A percentile compares a stretch with the other conserved stretches of the same genome.
These are phyloP conservation scores for Pichia kluyveri DNA, from an alignment of 805 yeast genomes.

Conservation along the genomic window DNA sequence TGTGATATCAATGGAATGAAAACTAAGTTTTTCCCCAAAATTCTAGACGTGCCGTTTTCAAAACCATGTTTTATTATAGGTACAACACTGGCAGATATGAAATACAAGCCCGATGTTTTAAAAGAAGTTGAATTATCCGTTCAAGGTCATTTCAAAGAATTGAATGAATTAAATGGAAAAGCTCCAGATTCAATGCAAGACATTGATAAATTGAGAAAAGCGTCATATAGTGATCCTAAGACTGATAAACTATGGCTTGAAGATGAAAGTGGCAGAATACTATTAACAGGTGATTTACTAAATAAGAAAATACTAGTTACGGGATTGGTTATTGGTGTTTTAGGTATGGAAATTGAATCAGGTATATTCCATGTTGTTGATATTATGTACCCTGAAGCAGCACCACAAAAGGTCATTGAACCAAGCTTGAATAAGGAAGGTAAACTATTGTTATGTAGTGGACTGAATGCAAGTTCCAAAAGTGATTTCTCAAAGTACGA, in stretches of 20 bases:
- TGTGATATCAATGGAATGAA: slow-evolving; percentile 29
- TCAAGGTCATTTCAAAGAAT: slow-evolving; percentile 39
- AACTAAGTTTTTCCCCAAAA: slow-evolving; percentile 32
- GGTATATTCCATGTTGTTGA: slow-evolving; percentile 84
- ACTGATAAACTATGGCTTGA: slow-evolving; percentile 66
- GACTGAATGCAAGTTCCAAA: slow-evolving; percentile 45
- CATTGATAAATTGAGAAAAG: slow-evolving; percentile 23
- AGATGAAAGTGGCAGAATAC: slow-evolving; percentile 86
- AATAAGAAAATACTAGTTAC: slow-evolving; percentile 65
- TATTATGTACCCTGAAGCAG: slow-evolving; percentile 57
- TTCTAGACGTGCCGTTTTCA: slow-evolving; percentile 54
- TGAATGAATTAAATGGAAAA: slow-evolving; percentile 3
- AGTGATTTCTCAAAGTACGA: slow-evolving; percentile 40
- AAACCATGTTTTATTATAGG: slow-evolving; percentile 78
- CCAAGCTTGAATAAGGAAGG: slow-evolving; percentile 12
- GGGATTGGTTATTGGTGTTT: slow-evolving; percentile 77
- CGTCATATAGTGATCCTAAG: slow-evolving; percentile 45
- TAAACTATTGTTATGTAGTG: slow-evolving; percentile 69
- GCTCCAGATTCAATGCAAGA: slow-evolving; percentile 12
- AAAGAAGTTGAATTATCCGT: slow-evolving; percentile 62
- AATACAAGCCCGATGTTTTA: slow-evolving; percentile 75
- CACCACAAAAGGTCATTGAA: slow-evolving; percentile 38
- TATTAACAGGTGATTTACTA: slow-evolving; percentile 54
- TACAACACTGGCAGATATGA: slow-evolving; percentile 76
- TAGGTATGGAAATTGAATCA: slow-evolving; percentile 77